Base-by-base conservation (phyloP, 768 basidiomycete genomes). In the Boletales sp. region DNA sequence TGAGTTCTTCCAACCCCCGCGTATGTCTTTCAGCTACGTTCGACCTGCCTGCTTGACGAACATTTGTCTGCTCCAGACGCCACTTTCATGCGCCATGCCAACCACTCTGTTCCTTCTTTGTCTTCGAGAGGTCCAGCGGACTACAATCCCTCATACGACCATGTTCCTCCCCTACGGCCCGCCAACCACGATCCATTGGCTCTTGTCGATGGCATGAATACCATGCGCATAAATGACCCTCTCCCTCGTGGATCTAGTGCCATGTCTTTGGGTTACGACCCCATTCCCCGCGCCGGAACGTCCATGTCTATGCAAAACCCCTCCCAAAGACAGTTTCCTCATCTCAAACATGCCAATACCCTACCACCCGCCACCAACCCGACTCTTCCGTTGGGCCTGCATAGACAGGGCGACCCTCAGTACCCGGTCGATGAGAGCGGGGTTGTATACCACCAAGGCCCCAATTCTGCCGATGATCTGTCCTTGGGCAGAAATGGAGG, bases 281-380 rank as follows among this genome's bases (percentile, higher is more conserved):
- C 79, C 40, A 65, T 83, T 13, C 73, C 75, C 49, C 76, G 82
- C 28, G 73, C 77, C 5, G 76, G 76, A 15, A 83, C 83, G 17
- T 79, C 83, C 31, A 77, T 83, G 75, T 81, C 82, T 14, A 65
- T 71, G 57, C 74, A 72, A 44, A 63, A 67, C 49, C 58, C 64
- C 36, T 46, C 60, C 18, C 56, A 61, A 49, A 64, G 58, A 53
- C 59, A 59, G 43, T 67, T 65, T 44, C 65, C 58, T 42, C 72
- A 61, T 46, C 73, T 72, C 43, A 70, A 73, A 44, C 70, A 74
- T 57, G 70, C 71, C 8, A 66, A 74, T 42, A 74, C 77, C 12
- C 59, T 79, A 12, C 73, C 77, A 11, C 57, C 65, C 38, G 46
- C 59, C 10, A 62, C 60, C 37, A 63, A 64, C 49, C 40, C 55